phyloP scores from a whole-genome alignment of 2,329 filamentous ascomycete species.

The Neoascochyta sp. region DNA sequence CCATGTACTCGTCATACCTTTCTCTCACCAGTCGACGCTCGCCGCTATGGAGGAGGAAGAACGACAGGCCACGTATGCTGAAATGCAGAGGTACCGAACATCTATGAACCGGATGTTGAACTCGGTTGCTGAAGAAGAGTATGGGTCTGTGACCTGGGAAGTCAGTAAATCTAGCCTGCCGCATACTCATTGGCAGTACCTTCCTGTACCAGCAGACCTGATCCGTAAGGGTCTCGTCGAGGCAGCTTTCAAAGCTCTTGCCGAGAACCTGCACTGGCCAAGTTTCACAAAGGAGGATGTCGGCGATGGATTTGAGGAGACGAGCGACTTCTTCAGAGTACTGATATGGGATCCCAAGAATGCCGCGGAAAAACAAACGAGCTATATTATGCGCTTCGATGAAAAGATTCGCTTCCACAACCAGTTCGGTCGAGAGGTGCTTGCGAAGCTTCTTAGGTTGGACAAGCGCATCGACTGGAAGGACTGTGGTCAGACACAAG shows the following conservation, averaged over 20 bases:
- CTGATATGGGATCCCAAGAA: conserved; percentile 68
- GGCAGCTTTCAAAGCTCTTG: conserved; percentile 82
- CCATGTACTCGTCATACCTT: conserved; percentile 87
- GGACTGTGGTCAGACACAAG: conserved; percentile 71
- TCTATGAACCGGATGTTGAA: conserved; percentile 75
- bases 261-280: conserved; percentile 67
- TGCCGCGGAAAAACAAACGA: conserved; percentile 57
- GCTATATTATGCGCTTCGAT: conserved; percentile 70
- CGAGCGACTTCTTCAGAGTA: conserved; percentile 69
- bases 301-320: conserved; percentile 43
- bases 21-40: conserved; percentile 76
- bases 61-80: conserved; percentile 59
- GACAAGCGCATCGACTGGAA: conserved; percentile 80
- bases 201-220: conserved; percentile 68
- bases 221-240: conserved; percentile 74
- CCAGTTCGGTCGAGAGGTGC: conserved; percentile 81
- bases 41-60: conserved; percentile 60
- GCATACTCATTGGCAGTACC: conserved; percentile 90
- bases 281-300: conserved; percentile 46
- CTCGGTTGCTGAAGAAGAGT: conserved; percentile 48
- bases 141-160: conserved; percentile 89
- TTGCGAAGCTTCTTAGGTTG: conserved; percentile 81
- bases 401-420: conserved; percentile 76
- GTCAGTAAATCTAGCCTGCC: conserved; percentile 78
- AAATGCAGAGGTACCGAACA: conserved; percentile 79